phyloP scores from a whole-genome alignment of 768 basidiomycete species.

The Serendipita sp. region DNA sequence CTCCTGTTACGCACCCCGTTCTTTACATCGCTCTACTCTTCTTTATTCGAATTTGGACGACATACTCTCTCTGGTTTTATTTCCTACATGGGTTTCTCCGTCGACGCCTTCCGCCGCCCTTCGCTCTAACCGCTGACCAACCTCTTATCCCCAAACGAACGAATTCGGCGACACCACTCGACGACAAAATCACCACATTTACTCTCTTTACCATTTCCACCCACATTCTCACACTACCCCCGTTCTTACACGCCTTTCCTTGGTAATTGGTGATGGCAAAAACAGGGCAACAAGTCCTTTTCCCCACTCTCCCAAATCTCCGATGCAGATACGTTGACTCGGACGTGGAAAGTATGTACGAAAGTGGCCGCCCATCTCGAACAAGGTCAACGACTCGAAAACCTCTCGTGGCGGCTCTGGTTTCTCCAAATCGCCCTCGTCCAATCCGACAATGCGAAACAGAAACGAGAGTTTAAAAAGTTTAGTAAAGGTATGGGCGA shows the following conservation, averaged over 20 bases:
- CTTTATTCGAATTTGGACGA: neutral
- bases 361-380: constrained; percentile 84
- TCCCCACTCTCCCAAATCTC: constrained; percentile 80
- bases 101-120: too few relatives aligned
- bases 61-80: neutral
- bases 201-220: neutral
- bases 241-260: neutral
- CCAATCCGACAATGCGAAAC: constrained; percentile 76
- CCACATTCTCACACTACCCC: neutral
- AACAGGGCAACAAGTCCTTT: constrained; percentile 82
- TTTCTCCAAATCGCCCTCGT: constrained; percentile 84
- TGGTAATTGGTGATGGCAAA: neutral
- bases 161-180: neutral
- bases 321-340: constrained; percentile 71
- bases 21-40: too few relatives aligned
- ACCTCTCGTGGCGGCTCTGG: constrained; percentile 85
- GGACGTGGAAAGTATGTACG: constrained; percentile 89
- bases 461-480: constrained; percentile 81
- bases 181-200: neutral
- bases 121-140: too few relatives aligned
- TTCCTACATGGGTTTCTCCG: neutral
- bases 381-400: constrained; percentile 81
- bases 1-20: too few relatives aligned
- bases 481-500: constrained; percentile 80
- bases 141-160: too few relatives aligned